Percentiles rank a stretch among this genome's conserved stretches.
Evolutionary conservation across 2,329 filamentous ascomycete species (phyloP).

Genomic region (Fusarium sp.): DNA sequence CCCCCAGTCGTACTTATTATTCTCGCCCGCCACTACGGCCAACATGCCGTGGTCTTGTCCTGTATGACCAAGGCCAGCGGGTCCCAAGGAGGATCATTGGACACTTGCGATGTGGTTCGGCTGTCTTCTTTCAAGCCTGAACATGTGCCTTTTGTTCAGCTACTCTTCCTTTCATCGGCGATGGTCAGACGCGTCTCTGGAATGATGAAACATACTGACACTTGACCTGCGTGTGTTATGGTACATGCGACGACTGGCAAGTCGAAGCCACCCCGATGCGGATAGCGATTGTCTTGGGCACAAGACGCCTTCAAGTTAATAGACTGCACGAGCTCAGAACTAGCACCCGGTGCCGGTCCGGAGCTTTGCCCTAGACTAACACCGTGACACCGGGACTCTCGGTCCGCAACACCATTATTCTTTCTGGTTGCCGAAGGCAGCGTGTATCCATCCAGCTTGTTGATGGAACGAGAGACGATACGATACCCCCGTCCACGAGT

Average conservation of each 20-base stretch:
- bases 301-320: slow-evolving; percentile 1
- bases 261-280: slow-evolving; percentile 19
- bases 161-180: slow-evolving; percentile 12
- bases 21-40: slow-evolving; percentile 25
- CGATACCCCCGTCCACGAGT: slow-evolving; percentile 16
- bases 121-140: slow-evolving; percentile 3
- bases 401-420: slow-evolving; percentile 1
- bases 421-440: slow-evolving; percentile 7
- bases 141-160: neutral
- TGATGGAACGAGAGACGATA: slow-evolving; percentile 3
- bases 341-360: slow-evolving; percentile 5
- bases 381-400: slow-evolving; percentile 3
- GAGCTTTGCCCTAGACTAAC: slow-evolving; percentile 16
- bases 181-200: slow-evolving; percentile 19
- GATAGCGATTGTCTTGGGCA: slow-evolving; percentile 6
- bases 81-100: slow-evolving; percentile 11
- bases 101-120: slow-evolving; percentile 12
- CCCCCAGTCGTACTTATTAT: slow-evolving; percentile 28
- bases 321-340: neutral
- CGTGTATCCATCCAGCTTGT: slow-evolving; percentile 8
- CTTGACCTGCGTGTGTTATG: neutral
- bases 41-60: slow-evolving; percentile 25
- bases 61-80: slow-evolving; percentile 5
- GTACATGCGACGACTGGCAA: slow-evolving; percentile 5
- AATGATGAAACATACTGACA: slow-evolving; percentile 9